Evolutionary conservation across 163 green algal genomes (phyloP).

Genomic region (Chloromonas sp.): DNA sequence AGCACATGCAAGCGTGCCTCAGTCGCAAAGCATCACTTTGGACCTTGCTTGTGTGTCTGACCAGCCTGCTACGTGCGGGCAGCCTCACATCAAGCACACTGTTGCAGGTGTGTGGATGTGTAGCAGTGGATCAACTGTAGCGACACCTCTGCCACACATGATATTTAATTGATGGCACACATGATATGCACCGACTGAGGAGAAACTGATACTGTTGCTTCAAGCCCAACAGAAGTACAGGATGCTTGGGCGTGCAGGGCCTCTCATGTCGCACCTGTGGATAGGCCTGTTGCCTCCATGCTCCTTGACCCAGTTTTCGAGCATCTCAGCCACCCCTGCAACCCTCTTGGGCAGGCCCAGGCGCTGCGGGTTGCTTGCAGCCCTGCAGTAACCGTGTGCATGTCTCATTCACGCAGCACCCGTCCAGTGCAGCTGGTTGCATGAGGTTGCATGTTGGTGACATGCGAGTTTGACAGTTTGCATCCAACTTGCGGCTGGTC

Average conservation of each 20-base stretch:
- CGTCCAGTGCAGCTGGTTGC: no score
- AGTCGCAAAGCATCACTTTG: no score
- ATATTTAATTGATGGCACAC: background rate
- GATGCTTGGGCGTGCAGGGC: background rate
- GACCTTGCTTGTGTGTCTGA: no score
- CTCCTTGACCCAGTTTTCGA: conserved; percentile 50
- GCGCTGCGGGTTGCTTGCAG: conserved; percentile 18
- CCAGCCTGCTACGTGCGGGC: no score
- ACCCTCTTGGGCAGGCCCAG: conserved; percentile 53
- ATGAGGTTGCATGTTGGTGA: no score
- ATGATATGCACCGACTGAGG: background rate
- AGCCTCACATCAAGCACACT: background rate
- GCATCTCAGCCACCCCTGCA: conserved; percentile 42
- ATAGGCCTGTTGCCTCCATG: conserved; percentile 67
- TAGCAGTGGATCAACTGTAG: background rate
- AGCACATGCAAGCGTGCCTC: background rate
- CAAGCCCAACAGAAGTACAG: background rate
- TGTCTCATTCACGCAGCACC: no score
- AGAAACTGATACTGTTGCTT: no score
- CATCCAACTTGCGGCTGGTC: no score
- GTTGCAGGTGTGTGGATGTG: background rate
- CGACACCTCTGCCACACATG: background rate
- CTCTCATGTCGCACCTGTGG: conserved; percentile 48
- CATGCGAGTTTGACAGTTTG: no score
- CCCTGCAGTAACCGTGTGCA: no score